These are phyloP conservation scores for Aquilaria malaccensis DNA, from an alignment of 345 rosid species.

Conservation along the genomic window DNA sequence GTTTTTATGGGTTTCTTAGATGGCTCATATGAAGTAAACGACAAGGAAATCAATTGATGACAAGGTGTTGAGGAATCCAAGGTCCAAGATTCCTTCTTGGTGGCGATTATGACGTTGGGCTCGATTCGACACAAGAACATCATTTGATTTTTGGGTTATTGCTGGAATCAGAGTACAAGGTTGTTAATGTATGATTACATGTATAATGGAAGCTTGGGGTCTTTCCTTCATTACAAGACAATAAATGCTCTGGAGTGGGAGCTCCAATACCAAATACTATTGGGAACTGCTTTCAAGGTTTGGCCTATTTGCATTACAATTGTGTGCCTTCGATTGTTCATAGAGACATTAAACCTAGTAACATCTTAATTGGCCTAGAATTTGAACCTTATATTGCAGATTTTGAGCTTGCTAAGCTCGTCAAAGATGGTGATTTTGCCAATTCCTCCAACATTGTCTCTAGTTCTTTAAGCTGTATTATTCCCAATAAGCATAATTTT, in stretches of 20 bases:
- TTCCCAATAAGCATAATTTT: conserved; percentile 54
- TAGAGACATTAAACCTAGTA: conserved; percentile 89
- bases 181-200: conserved; percentile 89
- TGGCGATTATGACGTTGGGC: conserved; percentile 83
- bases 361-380: conserved; percentile 79
- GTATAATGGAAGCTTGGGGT: conserved; percentile 92
- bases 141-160: conserved; percentile 83
- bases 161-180: conserved; percentile 77
- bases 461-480: conserved; percentile 93
- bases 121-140: conserved; percentile 94
- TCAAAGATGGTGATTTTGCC: conserved; percentile 77
- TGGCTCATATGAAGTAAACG: no score
- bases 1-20: no score
- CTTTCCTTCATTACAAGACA: conserved; percentile 78
- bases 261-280: conserved; percentile 69
- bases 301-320: conserved; percentile 91
- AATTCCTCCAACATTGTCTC: conserved; percentile 82
- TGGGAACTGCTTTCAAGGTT: conserved; percentile 84
- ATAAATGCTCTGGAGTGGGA: conserved; percentile 80
- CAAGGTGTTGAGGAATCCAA: conserved; percentile 34
- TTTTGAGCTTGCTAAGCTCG: conserved; percentile 94
- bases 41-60: no score
- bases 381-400: conserved; percentile 97
- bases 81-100: conserved; percentile 83
- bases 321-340: conserved; percentile 92